Evolutionary conservation across 371 early-diverging fungal genomes (phyloP).

Genomic region (Haplosporangium sp.): DNA sequence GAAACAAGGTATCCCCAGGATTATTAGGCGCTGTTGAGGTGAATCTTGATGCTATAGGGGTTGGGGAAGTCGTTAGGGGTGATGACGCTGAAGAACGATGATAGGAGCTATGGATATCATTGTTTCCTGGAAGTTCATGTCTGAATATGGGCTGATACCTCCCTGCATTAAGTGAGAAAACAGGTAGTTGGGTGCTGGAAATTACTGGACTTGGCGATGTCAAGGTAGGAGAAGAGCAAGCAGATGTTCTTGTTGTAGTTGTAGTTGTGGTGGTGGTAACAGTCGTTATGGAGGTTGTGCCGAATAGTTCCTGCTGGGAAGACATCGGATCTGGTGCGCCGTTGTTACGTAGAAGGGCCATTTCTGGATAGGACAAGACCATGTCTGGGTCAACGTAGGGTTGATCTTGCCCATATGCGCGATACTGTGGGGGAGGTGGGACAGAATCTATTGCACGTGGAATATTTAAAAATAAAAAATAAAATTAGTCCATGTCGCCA

Average conservation of each 20-base stretch:
- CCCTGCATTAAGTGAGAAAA: neutral
- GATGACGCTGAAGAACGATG: neutral
- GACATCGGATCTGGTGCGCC: neutral
- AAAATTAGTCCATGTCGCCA: neutral
- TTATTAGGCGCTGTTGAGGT: neutral
- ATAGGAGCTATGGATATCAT: neutral
- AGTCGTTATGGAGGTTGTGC: neutral
- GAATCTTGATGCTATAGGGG: neutral
- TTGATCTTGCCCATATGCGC: constrained; percentile 28
- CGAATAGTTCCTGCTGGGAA: constrained; percentile 10
- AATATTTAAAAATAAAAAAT: neutral
- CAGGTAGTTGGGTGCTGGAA: neutral
- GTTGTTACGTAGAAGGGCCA: constrained; percentile 4
- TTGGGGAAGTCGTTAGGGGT: neutral
- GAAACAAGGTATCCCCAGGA: neutral
- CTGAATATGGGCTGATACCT: neutral
- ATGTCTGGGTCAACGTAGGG: constrained; percentile 26
- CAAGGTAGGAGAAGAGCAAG: neutral
- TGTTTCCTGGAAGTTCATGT: neutral
- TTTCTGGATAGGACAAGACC: constrained; percentile 23
- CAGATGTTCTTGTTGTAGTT: constrained; percentile 18
- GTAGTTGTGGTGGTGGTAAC: constrained; percentile 27
- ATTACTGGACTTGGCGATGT: neutral
- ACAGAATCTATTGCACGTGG: neutral
- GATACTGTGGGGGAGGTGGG: constrained; percentile 50